These are phyloP conservation scores for Aspergillus diversus DNA, from an alignment of 495 filamentous ascomycete species.

Conservation along the genomic window DNA sequence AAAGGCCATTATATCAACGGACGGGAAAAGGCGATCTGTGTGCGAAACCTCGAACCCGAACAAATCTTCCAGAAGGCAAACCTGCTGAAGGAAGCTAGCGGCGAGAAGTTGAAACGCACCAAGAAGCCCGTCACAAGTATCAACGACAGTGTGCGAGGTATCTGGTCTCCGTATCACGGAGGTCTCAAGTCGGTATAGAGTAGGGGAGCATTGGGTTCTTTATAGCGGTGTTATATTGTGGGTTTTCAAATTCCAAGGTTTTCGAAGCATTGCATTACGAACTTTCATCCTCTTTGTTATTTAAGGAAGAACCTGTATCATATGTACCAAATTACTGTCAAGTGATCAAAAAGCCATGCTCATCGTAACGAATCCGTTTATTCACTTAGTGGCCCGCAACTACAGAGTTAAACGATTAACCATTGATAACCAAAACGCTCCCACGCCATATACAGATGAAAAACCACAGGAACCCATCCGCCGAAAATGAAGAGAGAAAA, in stretches of 20 bases:
- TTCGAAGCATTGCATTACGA: constrained; percentile 41
- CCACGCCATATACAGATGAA: not conserved
- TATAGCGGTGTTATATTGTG: constrained; percentile 30
- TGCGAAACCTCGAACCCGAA: constrained; percentile 78
- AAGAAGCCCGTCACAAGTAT: constrained; percentile 83
- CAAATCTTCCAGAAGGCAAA: constrained; percentile 82
- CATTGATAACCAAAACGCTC: not conserved
- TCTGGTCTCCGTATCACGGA: constrained; percentile 94
- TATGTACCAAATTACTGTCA: constrained; percentile 24
- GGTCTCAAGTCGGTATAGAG: constrained; percentile 47
- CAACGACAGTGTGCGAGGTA: constrained; percentile 90
- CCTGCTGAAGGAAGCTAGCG: constrained; percentile 79
- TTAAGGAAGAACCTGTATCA: constrained; percentile 24
- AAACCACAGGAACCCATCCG: constrained; percentile 11
- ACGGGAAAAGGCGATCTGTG: constrained; percentile 81
- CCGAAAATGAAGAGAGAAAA: constrained; percentile 3
- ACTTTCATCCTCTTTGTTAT: constrained; percentile 27
- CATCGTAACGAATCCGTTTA: not conserved
- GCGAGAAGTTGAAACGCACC: constrained; percentile 78
- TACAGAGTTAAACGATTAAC: not conserved
- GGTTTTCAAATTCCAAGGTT: constrained; percentile 23
- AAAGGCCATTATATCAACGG: constrained; percentile 91
- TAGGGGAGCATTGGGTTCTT: constrained; percentile 12
- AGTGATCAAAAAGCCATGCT: constrained; percentile 3
- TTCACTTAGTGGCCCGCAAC: not conserved